phyloP scores from a whole-genome alignment of 768 basidiomycete species.

The Lactarius hatsudake region DNA sequence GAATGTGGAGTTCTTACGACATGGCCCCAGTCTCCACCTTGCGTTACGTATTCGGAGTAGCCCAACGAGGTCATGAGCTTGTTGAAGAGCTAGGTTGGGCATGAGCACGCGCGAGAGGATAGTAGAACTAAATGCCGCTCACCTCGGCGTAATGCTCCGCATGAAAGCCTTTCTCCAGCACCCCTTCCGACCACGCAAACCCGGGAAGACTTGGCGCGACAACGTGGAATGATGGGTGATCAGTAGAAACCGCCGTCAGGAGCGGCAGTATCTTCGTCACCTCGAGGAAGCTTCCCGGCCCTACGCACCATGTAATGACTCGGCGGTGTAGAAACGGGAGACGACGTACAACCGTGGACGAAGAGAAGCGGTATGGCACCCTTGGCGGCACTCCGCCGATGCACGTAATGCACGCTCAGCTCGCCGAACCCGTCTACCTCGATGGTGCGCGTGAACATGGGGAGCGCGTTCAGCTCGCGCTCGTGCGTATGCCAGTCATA shows the following conservation, averaged over 20 bases:
- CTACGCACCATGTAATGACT: slow-evolving; percentile 31
- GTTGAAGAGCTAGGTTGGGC: slow-evolving; percentile 26
- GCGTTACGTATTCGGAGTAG: slow-evolving; percentile 38
- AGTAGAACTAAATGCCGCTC: background rate
- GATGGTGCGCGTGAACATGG: too few relatives aligned
- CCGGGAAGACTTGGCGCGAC: slow-evolving; percentile 51
- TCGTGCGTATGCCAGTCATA: too few relatives aligned
- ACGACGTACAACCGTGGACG: slow-evolving; percentile 49
- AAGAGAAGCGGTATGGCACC: slow-evolving; percentile 48
- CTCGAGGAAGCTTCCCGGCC: slow-evolving; percentile 36
- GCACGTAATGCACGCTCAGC: too few relatives aligned
- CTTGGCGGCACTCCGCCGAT: slow-evolving; percentile 32
- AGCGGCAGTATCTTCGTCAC: background rate
- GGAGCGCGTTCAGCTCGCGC: too few relatives aligned
- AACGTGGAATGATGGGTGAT: slow-evolving; percentile 54
- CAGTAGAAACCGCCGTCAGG: slow-evolving; percentile 32
- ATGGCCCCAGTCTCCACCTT: slow-evolving; percentile 50
- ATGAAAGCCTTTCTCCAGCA: slow-evolving; percentile 46
- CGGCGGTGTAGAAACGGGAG: background rate
- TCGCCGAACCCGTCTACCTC: too few relatives aligned
- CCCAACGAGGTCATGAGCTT: slow-evolving; percentile 36
- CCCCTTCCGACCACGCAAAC: slow-evolving; percentile 55
- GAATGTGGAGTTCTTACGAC: slow-evolving; percentile 30
- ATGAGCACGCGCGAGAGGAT: background rate
- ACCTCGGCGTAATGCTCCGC: slow-evolving; percentile 50